Conservation (phyloP, 2,329 filamentous ascomycete genomes). For the Botrytis tulipae region DNA sequence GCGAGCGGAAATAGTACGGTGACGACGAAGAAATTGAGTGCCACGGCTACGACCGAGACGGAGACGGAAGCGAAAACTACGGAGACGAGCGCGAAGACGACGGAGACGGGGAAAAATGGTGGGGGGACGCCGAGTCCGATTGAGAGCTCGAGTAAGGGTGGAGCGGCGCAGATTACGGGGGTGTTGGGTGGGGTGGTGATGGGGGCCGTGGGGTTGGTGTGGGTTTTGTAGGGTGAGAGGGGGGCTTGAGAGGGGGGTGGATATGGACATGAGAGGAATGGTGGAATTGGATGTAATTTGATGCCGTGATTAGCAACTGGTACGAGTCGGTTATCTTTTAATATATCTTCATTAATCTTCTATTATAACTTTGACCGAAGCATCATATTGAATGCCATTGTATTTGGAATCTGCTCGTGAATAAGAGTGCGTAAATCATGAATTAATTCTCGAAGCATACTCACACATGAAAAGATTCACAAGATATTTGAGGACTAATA, state of each 20-base stretch:
- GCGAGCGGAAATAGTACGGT: conserved; percentile 16
- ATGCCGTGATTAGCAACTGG: neutral
- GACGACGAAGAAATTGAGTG: neutral
- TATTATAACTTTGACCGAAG: neutral
- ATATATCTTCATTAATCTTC: neutral
- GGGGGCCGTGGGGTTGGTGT: conserved; percentile 12
- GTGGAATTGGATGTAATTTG: neutral
- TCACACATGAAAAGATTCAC: neutral
- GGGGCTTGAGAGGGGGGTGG: too few species aligned
- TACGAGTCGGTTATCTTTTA: neutral
- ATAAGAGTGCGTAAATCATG: neutral
- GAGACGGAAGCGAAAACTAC: neutral
- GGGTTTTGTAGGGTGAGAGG: conserved; percentile 5
- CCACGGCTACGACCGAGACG: neutral
- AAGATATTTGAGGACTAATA: neutral
- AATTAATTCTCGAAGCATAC: neutral
- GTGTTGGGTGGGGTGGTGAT: neutral
- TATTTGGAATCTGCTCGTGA: neutral
- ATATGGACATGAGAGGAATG: neutral
- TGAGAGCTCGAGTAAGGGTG: conserved; percentile 11
- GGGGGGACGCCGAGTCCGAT: neutral
- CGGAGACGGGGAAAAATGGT: neutral
- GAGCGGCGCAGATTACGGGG: conserved; percentile 10
- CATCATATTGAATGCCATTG: neutral
- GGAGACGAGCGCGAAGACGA: neutral